Evolutionary conservation across 108 stramenopile genomes (phyloP), one percentile per base, ranked within the genome.

Genomic region (Cylindrotheca fusiformis): DNA sequence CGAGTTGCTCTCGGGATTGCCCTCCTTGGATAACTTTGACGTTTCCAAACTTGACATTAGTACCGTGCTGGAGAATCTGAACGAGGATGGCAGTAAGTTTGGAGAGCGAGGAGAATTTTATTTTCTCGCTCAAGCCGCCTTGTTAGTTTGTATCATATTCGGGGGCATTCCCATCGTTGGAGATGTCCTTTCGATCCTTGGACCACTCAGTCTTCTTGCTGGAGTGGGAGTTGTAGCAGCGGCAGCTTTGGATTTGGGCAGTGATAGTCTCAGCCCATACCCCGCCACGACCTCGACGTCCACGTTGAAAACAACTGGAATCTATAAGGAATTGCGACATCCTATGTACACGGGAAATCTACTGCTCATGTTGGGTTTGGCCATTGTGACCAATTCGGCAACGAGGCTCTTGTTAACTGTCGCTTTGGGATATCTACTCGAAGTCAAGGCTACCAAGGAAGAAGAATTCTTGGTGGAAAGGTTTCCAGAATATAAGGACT

Each of bases 291-390:
- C 74, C 29, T 65, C 58, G 23, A 47, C 49, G 1, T 65, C 55
- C 2, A 63, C 66, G 0, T 65, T 86, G 25, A 59, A 75, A 3
- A 62, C 64, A 18, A 52, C 29, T 10, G 89, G 89, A 5, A 57
- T 86, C 23, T 91, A 73, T 67, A 26, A 49, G 2, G 49, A 79
- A 22, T 51, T 83, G 18, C 82, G 89, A 25, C 89, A 91, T 67
- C 89, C 89, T 6, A 86, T 91, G 63, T 91, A 91, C 59, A 20
- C 83, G 0, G 86, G 86, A 2, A 26, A 82, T 27, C 27, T 91
- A 30, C 30, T 48, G n/a, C 59, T 55, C 33, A 60, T 56, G 58
- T 24, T 45, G 3, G 89, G 89, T 48, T 51, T 83, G 22, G 32
- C 70, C 48, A 46, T 91, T 22, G 32, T 67, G 10, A 79, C 84